Conservation (phyloP, 179 eudicot genomes). For the Beta lomatogona region DNA sequence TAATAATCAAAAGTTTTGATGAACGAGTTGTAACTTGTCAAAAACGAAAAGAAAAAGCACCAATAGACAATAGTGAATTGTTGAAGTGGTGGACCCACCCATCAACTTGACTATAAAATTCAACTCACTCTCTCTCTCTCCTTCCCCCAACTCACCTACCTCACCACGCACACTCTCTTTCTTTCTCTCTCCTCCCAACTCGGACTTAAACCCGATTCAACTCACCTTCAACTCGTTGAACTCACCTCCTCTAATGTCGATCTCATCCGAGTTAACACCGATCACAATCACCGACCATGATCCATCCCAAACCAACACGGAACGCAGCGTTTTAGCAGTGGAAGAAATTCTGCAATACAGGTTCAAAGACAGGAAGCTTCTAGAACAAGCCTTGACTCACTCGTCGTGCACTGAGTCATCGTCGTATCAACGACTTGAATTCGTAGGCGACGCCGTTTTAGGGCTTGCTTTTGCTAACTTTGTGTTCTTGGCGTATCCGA, state of each 20-base stretch:
- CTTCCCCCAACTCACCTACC: too few species aligned
- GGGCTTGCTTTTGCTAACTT: constrained; percentile 57
- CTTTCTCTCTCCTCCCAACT: too few species aligned
- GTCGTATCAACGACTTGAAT: constrained; percentile 78
- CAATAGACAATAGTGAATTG: too few species aligned
- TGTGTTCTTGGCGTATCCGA: constrained; percentile 51
- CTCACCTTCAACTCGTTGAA: background rate
- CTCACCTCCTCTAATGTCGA: background rate
- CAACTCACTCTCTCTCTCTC: too few species aligned
- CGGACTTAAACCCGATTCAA: background rate
- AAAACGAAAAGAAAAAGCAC: too few species aligned
- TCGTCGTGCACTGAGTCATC: constrained; percentile 54
- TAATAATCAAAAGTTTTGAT: too few species aligned
- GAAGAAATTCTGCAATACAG: constrained; percentile 55
- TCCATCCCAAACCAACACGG: constrained; percentile 30
- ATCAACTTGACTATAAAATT: too few species aligned
- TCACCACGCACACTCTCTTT: background rate
- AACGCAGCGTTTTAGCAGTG: constrained; percentile 42
- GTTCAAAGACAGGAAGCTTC: constrained; percentile 50
- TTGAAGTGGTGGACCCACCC: too few species aligned
- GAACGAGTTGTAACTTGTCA: too few species aligned
- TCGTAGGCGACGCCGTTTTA: constrained; percentile 77
- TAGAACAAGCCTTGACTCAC: constrained; percentile 80
- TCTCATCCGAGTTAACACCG: background rate
- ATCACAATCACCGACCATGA: background rate